phyloP scores from a whole-genome alignment of 345 rosid genomes.

The Citrus inodora region DNA sequence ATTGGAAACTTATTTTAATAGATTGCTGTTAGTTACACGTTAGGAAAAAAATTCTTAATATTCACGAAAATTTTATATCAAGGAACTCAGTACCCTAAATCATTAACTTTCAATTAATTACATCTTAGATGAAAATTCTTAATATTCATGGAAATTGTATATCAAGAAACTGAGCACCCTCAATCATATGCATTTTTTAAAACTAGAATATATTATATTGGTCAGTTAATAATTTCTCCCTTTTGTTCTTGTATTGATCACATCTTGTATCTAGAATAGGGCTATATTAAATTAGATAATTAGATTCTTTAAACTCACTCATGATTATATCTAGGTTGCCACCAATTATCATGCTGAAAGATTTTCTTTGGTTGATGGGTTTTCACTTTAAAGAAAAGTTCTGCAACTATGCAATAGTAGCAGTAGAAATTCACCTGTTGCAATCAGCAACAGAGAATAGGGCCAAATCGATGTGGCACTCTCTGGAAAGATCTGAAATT shows the following conservation, averaged over 20 bases:
- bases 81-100: background rate
- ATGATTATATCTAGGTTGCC: background rate
- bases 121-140: background rate
- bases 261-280: background rate
- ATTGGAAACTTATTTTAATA: background rate
- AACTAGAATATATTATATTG: background rate
- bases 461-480: background rate
- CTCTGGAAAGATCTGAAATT: background rate
- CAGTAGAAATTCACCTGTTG: background rate
- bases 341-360: background rate
- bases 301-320: background rate
- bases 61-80: background rate
- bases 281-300: background rate
- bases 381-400: background rate
- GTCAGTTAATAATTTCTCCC: background rate
- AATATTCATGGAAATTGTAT: background rate
- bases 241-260: background rate
- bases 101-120: background rate
- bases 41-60: background rate
- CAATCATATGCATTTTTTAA: background rate
- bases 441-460: background rate
- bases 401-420: background rate
- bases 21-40: background rate
- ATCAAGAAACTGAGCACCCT: background rate
- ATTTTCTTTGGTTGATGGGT: background rate